These are phyloP conservation scores for Priceomyces haplophilus DNA, from an alignment of 805 yeast species.

Conservation along the genomic window DNA sequence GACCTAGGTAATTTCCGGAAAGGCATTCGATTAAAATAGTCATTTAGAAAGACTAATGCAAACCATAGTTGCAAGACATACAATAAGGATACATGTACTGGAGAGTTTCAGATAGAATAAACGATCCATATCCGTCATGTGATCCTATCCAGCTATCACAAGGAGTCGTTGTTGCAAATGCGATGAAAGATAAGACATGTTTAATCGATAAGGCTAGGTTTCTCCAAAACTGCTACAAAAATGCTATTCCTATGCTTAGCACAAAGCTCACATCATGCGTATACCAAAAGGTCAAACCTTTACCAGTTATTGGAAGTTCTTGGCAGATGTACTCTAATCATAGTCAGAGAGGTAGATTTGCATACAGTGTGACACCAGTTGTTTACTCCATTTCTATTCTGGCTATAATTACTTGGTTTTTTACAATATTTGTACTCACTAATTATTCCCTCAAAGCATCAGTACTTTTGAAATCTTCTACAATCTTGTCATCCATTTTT, in stretches of 20 bases:
- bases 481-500: constrained; percentile 53
- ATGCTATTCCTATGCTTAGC: constrained; percentile 34
- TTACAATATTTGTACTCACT: constrained; percentile 62
- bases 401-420: constrained; percentile 60
- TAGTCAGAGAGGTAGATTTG: constrained; percentile 42
- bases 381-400: constrained; percentile 61
- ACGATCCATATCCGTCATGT: constrained; percentile 30
- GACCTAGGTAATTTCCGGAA: no score
- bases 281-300: constrained; percentile 22
- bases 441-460: constrained; percentile 65
- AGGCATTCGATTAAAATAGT: no score
- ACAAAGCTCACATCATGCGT: constrained; percentile 34
- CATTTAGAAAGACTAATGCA: no score
- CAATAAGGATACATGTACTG: constrained; percentile 31
- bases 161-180: constrained; percentile 33
- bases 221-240: constrained; percentile 31
- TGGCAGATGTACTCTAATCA: constrained; percentile 46
- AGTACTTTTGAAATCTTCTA: constrained; percentile 46
- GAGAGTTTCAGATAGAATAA: constrained; percentile 23
- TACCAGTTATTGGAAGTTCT: constrained; percentile 44
- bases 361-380: constrained; percentile 58
- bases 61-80: no score
- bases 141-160: constrained; percentile 24
- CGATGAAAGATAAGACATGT: constrained; percentile 17
- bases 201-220: constrained; percentile 24